Evolutionary conservation across 495 filamentous ascomycete species (phyloP).

Genomic region (Staphylotrichum tortipilum): DNA sequence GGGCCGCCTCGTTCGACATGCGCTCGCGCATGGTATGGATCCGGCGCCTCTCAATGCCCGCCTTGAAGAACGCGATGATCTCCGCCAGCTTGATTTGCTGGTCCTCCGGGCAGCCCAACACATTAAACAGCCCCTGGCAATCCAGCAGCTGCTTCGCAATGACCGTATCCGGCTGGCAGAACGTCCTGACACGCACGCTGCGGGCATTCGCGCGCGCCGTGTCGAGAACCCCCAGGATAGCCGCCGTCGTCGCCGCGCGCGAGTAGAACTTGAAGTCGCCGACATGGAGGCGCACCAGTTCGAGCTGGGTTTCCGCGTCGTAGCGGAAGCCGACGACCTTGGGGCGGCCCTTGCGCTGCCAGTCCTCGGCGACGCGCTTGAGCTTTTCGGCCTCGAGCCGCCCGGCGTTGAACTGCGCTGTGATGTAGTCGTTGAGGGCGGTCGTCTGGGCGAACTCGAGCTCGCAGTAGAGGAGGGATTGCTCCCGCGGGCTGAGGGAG

Average conservation of each 20-base stretch:
- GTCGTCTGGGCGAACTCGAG: slow-evolving; percentile 32
- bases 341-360: slow-evolving; percentile 35
- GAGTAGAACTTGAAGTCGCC: slow-evolving; percentile 39
- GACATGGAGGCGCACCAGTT: slow-evolving; percentile 31
- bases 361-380: slow-evolving; percentile 29
- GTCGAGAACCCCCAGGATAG: slow-evolving; percentile 29
- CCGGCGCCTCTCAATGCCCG: slow-evolving; percentile 25
- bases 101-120: slow-evolving; percentile 25
- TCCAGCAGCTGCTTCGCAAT: slow-evolving; percentile 40
- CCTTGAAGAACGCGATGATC: slow-evolving; percentile 31
- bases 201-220: slow-evolving; percentile 34
- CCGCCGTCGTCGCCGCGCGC: slow-evolving; percentile 13
- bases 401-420: slow-evolving; percentile 29
- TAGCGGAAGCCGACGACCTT: slow-evolving; percentile 38
- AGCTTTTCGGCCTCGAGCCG: slow-evolving; percentile 29
- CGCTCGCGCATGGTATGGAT: not conserved
- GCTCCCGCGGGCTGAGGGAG: slow-evolving; percentile 36
- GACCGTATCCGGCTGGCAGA: slow-evolving; percentile 40
- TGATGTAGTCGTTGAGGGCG: slow-evolving; percentile 33
- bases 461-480: slow-evolving; percentile 39
- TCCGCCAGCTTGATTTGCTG: slow-evolving; percentile 31
- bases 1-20: not conserved
- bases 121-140: slow-evolving; percentile 28
- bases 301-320: slow-evolving; percentile 42
- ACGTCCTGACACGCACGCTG: slow-evolving; percentile 32